Conservation (phyloP, 2,329 filamentous ascomycete species). For the Hypoxylon sp. region DNA sequence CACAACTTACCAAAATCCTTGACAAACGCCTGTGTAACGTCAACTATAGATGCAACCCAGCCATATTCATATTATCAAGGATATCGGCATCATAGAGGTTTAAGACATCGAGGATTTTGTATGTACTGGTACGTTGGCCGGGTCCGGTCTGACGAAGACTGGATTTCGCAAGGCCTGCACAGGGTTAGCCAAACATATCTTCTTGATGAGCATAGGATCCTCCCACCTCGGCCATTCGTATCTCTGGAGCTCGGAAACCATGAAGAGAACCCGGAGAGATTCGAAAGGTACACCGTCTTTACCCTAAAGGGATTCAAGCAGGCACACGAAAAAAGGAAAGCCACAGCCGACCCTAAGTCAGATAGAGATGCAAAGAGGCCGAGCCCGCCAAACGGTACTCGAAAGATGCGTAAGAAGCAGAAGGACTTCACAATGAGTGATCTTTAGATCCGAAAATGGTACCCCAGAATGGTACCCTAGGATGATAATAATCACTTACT, state of each 20-base stretch:
- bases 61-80: no score
- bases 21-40: no score
- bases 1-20: no score
- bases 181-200: not conserved
- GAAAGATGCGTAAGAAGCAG: constrained; percentile 8
- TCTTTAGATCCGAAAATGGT: no score
- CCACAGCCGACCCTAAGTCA: not conserved
- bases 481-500: no score
- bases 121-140: constrained; percentile 37
- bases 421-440: constrained; percentile 8
- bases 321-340: not conserved
- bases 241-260: constrained; percentile 24
- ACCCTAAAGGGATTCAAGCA: not conserved
- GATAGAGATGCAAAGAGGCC: not conserved
- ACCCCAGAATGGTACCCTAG: no score
- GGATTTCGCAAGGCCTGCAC: constrained; percentile 27
- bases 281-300: constrained; percentile 8
- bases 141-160: constrained; percentile 25
- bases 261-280: not conserved
- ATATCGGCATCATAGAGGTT: not conserved
- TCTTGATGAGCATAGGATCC: not conserved
- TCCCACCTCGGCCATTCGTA: constrained; percentile 35
- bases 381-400: not conserved
- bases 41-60: no score
- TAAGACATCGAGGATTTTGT: constrained; percentile 25